These are phyloP conservation scores for Davidsoniella australis DNA, from an alignment of 2,329 filamentous ascomycete species.

Conservation along the genomic window DNA sequence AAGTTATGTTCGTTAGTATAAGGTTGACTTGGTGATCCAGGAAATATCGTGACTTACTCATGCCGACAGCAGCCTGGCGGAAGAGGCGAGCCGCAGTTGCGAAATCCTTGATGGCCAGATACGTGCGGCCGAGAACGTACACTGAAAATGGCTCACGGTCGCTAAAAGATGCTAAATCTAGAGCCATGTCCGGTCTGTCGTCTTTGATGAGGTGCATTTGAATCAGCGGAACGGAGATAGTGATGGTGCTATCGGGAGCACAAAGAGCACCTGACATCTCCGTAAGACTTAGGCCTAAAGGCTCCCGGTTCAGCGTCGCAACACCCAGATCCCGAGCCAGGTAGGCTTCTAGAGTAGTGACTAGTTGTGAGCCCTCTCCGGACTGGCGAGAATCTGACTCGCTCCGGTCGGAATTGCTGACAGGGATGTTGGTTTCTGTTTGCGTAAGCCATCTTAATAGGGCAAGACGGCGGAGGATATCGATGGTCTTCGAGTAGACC, in stretches of 20 bases:
- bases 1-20: slow-evolving; percentile 2
- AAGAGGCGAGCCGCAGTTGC: slow-evolving; percentile 59
- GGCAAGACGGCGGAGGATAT: slow-evolving; percentile 55
- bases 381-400: slow-evolving; percentile 23
- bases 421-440: slow-evolving; percentile 36
- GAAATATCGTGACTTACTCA: slow-evolving; percentile 43
- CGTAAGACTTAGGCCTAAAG: slow-evolving; percentile 43
- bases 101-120: slow-evolving; percentile 56
- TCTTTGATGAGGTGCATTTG: slow-evolving; percentile 45
- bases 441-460: slow-evolving; percentile 53
- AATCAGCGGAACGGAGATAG: slow-evolving; percentile 41
- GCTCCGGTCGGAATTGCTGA: slow-evolving; percentile 21
- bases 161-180: slow-evolving; percentile 39
- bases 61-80: slow-evolving; percentile 63
- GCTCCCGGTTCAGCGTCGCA: slow-evolving; percentile 30
- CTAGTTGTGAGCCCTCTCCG: slow-evolving; percentile 27
- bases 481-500: slow-evolving; percentile 53
- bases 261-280: slow-evolving; percentile 50
- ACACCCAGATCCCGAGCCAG: slow-evolving; percentile 47
- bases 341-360: slow-evolving; percentile 31
- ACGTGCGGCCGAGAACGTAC: slow-evolving; percentile 73
- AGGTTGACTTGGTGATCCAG: neutral
- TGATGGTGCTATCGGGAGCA: slow-evolving; percentile 47
- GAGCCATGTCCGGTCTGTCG: slow-evolving; percentile 41
- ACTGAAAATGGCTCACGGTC: slow-evolving; percentile 44